Evolutionary conservation across 2,329 filamentous ascomycete genomes (phyloP).

Genomic region (Diplodia seriata): DNA sequence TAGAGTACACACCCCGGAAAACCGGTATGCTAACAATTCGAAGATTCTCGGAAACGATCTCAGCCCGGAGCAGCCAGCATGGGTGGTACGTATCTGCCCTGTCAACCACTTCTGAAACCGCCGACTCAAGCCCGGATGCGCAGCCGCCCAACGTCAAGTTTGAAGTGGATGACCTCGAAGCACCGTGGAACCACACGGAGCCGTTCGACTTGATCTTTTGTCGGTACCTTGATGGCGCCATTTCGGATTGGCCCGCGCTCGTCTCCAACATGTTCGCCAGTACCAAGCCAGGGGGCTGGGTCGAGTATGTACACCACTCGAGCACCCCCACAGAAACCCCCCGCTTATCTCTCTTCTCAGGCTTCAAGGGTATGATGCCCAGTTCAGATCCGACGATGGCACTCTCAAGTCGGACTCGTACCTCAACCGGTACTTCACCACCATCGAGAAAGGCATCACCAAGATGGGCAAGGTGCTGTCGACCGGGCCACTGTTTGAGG

Average conservation of each 20-base stretch:
- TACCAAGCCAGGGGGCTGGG: conserved; percentile 54
- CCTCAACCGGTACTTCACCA: conserved; percentile 1
- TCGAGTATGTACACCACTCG: conserved; percentile 44
- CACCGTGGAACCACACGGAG: conserved; percentile 61
- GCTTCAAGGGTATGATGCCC: conserved; percentile 55
- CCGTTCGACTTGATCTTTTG: conserved; percentile 65
- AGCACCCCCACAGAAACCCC: neutral
- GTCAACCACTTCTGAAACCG: too few relatives aligned
- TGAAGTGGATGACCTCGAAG: conserved; percentile 68
- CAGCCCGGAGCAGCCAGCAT: conserved; percentile 56
- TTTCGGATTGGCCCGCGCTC: conserved; percentile 63
- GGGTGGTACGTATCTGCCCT: neutral
- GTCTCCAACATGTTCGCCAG: conserved; percentile 50
- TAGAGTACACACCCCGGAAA: too few relatives aligned
- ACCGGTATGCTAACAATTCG: neutral
- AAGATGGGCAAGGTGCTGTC: conserved; percentile 35
- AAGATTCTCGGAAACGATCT: conserved; percentile 50
- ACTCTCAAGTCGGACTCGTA: conserved; percentile 35
- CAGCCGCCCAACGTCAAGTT: conserved; percentile 65
- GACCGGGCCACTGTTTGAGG: conserved; percentile 45
- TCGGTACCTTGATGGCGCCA: conserved; percentile 58
- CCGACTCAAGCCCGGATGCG: neutral
- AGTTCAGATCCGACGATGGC: conserved; percentile 48
- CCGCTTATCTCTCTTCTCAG: neutral
- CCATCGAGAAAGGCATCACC: neutral